Evolutionary conservation across 345 rosid species (phyloP).

Genomic region (Lenwebbia sp.): DNA sequence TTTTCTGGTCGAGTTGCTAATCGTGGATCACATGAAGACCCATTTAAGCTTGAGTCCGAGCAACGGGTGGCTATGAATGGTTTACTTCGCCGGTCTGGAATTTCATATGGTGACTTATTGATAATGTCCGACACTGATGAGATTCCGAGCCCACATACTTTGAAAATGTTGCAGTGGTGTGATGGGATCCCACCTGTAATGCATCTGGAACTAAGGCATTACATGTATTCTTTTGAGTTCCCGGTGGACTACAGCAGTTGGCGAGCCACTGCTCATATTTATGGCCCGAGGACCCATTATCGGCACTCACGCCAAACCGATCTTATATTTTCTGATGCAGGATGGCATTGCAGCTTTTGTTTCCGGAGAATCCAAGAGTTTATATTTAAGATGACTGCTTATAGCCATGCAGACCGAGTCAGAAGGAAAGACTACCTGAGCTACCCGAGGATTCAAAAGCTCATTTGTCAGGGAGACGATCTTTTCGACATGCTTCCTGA

Average conservation of each 20-base stretch:
- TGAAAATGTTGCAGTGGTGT: conserved; percentile 74
- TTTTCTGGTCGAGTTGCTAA: conserved; percentile 38
- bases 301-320: conserved; percentile 68
- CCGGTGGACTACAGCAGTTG: conserved; percentile 88
- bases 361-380: conserved; percentile 50
- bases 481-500: conserved; percentile 90
- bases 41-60: conserved; percentile 52
- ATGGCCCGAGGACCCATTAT: conserved; percentile 36
- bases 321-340: conserved; percentile 67
- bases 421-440: conserved; percentile 32
- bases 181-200: conserved; percentile 54
- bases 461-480: conserved; percentile 62
- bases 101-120: conserved; percentile 54
- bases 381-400: conserved; percentile 85
- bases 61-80: conserved; percentile 64
- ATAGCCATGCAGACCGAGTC: conserved; percentile 91
- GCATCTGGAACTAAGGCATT: conserved; percentile 70
- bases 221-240: conserved; percentile 85
- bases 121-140: conserved; percentile 81
- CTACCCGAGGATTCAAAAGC: conserved; percentile 47
- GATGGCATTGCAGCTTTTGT: conserved; percentile 98
- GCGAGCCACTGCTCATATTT: conserved; percentile 59
- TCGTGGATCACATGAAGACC: conserved; percentile 30
- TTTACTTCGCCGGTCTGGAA: conserved; percentile 49
- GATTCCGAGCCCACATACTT: conserved; percentile 79